Evolutionary conservation across 306 rosid genomes (phyloP), one percentile per base, ranked within the genome.

Genomic region (Arachis hypogaea): DNA sequence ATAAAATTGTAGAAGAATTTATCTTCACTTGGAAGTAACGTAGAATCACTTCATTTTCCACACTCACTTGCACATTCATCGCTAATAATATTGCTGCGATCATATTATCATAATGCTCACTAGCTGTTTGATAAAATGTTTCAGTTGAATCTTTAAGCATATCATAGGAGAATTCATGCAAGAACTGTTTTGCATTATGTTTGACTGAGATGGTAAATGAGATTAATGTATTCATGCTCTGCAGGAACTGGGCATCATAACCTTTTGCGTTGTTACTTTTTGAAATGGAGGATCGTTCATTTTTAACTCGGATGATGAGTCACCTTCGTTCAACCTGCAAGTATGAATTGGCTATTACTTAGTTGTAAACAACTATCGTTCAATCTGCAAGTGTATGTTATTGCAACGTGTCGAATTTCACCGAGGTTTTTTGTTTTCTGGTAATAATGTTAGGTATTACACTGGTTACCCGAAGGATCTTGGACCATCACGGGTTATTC

Each of bases 381-480:
- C 38, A 22, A 22, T 33, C 2, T 33, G 38, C 4, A 33, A 56
- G 12, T 56, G 29, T 61, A 7, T 50, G 51, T 54, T 59, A 10
- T 28, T 42, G 22, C 18, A n/a, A 45, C 51, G n/a, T 6, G 4
- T 4, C 43, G 58, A 49, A 11, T 40, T 40, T 73, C 46, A 58
- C 66, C 29, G 36, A 47, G 8, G 61, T 7, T 60, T 38, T 80
- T 33, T 33, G 38, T 33, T 33, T 33, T 33, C 38, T 33, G 38
- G 11, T 56, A 59, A 9, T 74, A 29, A 75, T 68, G 12, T 18
- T 41, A 94, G 99, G 88, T 88, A 89, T 74, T 89, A 92, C 69
- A 88, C 89, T 61, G 96, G 97, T 69, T 89, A 84, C 74, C 97
- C 97, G 41, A 94, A 94, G 88, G 86, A 86, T 79, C 92, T 92